Evolutionary conservation across 805 yeast genomes (phyloP).

Genomic region (Candida insectorum): DNA sequence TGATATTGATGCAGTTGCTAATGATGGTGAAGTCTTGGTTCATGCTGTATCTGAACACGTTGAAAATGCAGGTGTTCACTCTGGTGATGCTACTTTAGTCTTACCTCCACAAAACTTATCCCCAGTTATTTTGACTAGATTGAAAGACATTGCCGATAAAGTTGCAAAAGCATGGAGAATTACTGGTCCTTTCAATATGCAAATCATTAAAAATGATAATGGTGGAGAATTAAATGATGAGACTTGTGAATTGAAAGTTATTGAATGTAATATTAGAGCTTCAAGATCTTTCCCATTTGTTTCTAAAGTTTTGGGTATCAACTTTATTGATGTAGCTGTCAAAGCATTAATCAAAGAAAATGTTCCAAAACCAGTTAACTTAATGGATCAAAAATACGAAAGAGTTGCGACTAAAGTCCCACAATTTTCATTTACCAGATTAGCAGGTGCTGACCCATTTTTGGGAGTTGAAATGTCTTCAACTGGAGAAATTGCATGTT

Average conservation of each 20-base stretch:
- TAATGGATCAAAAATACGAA: slow-evolving; percentile 71
- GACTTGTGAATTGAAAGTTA: slow-evolving; percentile 67
- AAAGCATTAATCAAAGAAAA: slow-evolving; percentile 65
- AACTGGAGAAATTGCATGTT: slow-evolving; percentile 84
- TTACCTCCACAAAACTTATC: slow-evolving; percentile 95
- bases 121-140: slow-evolving; percentile 61
- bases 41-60: slow-evolving; percentile 98
- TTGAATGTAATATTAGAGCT: slow-evolving; percentile 98
- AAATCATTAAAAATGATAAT: slow-evolving; percentile 77
- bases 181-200: slow-evolving; percentile 97
- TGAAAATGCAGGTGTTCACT: slow-evolving; percentile 98
- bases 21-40: slow-evolving; percentile 90
- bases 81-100: slow-evolving; percentile 97
- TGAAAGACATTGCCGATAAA: slow-evolving; percentile 89
- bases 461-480: slow-evolving; percentile 99
- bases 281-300: slow-evolving; percentile 99
- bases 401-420: slow-evolving; percentile 97
- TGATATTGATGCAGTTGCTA: slow-evolving; percentile 98
- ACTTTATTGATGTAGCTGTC: slow-evolving; percentile 95
- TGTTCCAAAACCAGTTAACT: slow-evolving; percentile 75
- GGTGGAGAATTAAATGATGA: slow-evolving; percentile 47
- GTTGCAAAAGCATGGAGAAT: slow-evolving; percentile 92
- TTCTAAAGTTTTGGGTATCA: slow-evolving; percentile 95
- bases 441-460: slow-evolving; percentile 97
- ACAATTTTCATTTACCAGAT: slow-evolving; percentile 93